A percentile compares a stretch with the other conserved stretches of the same genome.
These are phyloP conservation scores for Ilex asprella DNA, from an alignment of 257 asterid species.

Conservation along the genomic window DNA sequence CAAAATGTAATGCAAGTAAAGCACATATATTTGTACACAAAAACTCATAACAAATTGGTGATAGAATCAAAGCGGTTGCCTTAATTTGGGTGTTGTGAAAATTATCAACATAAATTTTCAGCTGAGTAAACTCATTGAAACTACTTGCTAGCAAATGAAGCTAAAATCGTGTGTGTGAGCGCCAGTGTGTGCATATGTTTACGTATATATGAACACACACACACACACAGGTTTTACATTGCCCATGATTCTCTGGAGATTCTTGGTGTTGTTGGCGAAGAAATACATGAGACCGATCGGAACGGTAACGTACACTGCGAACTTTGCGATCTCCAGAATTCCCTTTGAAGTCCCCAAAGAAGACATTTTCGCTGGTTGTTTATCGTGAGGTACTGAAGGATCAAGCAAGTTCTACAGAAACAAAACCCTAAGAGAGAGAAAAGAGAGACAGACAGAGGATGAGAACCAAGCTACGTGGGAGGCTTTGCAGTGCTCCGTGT, in stretches of 20 bases:
- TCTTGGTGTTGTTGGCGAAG: conserved; percentile 65
- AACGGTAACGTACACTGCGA: conserved; percentile 67
- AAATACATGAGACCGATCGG: conserved; percentile 91
- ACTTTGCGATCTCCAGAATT: conserved; percentile 77
- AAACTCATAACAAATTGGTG: too few species aligned
- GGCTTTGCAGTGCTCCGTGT: too few species aligned
- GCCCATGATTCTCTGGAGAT: conserved; percentile 82
- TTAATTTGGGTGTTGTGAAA: too few species aligned
- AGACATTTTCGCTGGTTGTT: conserved; percentile 38
- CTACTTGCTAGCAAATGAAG: not conserved
- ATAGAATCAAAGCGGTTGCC: too few species aligned
- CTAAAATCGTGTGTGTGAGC: too few species aligned
- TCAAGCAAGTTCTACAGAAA: too few species aligned
- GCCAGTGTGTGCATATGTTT: too few species aligned
- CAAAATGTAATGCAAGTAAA: too few species aligned
- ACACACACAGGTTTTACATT: conserved; percentile 21
- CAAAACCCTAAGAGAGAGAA: too few species aligned
- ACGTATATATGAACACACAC: not conserved
- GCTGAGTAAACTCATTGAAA: too few species aligned
- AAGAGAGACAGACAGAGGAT: conserved; percentile 1
- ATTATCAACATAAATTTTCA: too few species aligned
- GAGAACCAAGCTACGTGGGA: conserved; percentile 1
- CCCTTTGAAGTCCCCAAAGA: conserved; percentile 86
- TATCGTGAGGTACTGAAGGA: not conserved
- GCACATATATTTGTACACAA: too few species aligned